phyloP scores from a whole-genome alignment of 1,284 basidiomycete genomes.

The Laetiporus sulphureus region DNA sequence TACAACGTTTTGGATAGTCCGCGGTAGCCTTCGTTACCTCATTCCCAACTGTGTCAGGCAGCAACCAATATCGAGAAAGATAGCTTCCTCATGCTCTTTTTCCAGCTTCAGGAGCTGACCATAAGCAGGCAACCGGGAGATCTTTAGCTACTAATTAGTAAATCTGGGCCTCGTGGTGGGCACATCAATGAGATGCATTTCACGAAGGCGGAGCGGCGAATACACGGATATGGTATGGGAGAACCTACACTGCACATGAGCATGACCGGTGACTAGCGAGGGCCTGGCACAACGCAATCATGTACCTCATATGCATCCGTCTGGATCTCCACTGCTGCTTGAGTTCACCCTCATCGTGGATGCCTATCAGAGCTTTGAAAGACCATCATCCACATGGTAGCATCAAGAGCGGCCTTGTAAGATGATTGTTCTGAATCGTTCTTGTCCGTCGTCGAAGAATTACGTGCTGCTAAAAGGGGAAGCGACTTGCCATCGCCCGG shows the following conservation, averaged over 20 bases:
- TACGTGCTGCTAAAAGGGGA: too few relatives aligned
- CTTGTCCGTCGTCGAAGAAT: too few relatives aligned
- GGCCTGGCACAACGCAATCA: background rate
- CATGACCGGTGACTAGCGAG: background rate
- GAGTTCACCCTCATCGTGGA: conserved; percentile 12
- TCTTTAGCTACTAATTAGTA: conserved; percentile 8
- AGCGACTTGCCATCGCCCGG: too few relatives aligned
- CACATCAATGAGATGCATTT: conserved; percentile 1
- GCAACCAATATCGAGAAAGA: conserved; percentile 38
- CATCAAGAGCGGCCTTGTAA: too few relatives aligned
- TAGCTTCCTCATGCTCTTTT: conserved; percentile 28
- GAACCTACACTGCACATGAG: conserved; percentile 2
- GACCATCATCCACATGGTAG: too few relatives aligned
- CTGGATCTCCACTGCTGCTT: conserved; percentile 11
- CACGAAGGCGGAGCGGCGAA: conserved; percentile 12
- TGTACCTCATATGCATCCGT: conserved; percentile 12
- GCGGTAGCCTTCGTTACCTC: conserved; percentile 32
- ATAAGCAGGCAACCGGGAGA: conserved; percentile 11
- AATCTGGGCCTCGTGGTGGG: background rate
- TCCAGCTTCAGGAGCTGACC: conserved; percentile 30
- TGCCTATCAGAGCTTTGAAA: conserved; percentile 14
- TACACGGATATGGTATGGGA: conserved; percentile 14
- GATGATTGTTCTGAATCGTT: too few relatives aligned
- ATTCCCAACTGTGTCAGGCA: conserved; percentile 36
- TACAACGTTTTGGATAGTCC: conserved; percentile 27